Percentiles rank a stretch among this genome's conserved stretches.
phyloP scores from a whole-genome alignment of 805 yeast species.

The Hanseniaspora guilliermondii region DNA sequence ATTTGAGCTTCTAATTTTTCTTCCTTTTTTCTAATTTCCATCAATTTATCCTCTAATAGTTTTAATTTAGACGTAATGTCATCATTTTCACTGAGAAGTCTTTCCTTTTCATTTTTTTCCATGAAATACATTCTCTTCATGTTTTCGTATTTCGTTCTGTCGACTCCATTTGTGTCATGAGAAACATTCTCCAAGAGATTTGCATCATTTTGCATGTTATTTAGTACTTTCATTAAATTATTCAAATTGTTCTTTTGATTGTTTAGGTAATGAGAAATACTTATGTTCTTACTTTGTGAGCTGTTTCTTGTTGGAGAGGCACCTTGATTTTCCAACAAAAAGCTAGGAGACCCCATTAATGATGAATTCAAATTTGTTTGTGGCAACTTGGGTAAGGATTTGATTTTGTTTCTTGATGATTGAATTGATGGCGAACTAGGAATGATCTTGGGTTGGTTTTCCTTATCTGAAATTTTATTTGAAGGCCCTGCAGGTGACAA shows the following conservation, averaged over 20 bases:
- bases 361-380: conserved; percentile 3
- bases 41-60: not conserved
- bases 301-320: not conserved
- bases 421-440: conserved; percentile 11
- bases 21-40: not conserved
- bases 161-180: not conserved
- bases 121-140: not conserved
- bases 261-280: not conserved
- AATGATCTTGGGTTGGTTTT: not conserved
- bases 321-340: not conserved
- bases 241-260: conserved; percentile 2
- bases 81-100: not conserved
- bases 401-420: conserved; percentile 10
- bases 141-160: not conserved
- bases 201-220: not conserved
- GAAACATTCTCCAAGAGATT: not conserved
- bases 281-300: not conserved
- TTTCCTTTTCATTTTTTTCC: not conserved
- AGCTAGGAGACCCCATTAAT: conserved; percentile 5
- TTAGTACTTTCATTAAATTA: not conserved
- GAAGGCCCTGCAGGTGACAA: conserved; percentile 2
- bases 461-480: not conserved
- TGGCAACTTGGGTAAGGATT: conserved; percentile 6
- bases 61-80: not conserved
- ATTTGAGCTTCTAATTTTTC: conserved; percentile 1